Evolutionary conservation across 371 early-diverging fungal species (phyloP), one percentile per base, ranked within the genome.

Genomic region (Mucor racemosus): DNA sequence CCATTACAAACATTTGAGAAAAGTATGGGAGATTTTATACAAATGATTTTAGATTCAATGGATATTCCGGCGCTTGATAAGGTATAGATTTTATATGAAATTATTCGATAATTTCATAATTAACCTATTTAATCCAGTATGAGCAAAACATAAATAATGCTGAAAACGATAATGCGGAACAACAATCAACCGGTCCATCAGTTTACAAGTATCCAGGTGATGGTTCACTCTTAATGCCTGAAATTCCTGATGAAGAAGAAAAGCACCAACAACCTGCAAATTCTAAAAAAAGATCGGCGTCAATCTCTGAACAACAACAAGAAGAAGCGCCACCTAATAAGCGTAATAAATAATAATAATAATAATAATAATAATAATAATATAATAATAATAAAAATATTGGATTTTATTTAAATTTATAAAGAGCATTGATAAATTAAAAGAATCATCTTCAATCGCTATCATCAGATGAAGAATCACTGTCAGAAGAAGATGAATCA

Each of bases 141-240:
- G 67, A 71, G 36, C 15, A 65, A 40, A 70, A n/a, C 34, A 31
- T 33, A 33, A 38, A 65, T 40, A 33, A 38, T 58, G 41, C 61
- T 26, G 60, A 66, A 60, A 60, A 61, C 5, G 61, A 21, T 34
- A 5, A 19, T n/a, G 17, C 54, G 59, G 60, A 58, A 38, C 46
- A 59, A 35, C 41, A 10, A 36, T 33, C 38, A 41, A 7, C 59
- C 7, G 65, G 48, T 13, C 72, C 75, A 39, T 33, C 60, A 17
- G 72, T 81, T n/a, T 82, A 82, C 66, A 80, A 83, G 53, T 83
- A 76, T 59, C 80, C 80, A 46, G 73, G 76, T 5, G 84, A 83
- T 64, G 81, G 81, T 6, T 74, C 82, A 7, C 66, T 82, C 13
- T 64, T 82, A 13, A 82, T 76, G 69, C 77, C 77, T 17, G 77